These are phyloP conservation scores for Leccinum obscurum DNA, from an alignment of 768 basidiomycete genomes.

Conservation along the genomic window DNA sequence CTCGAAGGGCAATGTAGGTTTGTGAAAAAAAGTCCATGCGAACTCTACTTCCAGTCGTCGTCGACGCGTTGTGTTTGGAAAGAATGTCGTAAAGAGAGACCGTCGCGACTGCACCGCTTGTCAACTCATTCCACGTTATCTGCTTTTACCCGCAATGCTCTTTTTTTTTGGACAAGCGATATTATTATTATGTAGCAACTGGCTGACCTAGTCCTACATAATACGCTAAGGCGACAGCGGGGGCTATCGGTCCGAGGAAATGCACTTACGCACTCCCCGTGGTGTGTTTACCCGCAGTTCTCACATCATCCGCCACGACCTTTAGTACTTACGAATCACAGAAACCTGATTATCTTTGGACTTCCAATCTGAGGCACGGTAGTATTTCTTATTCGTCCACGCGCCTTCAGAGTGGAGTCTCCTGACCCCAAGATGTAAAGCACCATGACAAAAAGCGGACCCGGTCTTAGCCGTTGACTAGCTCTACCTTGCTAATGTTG, in stretches of 20 bases:
- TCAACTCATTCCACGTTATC: neutral
- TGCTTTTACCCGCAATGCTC: neutral
- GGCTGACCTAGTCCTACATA: too few relatives aligned
- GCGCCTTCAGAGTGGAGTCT: neutral
- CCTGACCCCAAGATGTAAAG: neutral
- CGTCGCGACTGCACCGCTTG: neutral
- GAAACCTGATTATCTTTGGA: neutral
- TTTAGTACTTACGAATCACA: neutral
- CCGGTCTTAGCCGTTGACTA: neutral
- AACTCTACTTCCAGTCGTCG: conserved; percentile 1
- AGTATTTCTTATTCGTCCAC: neutral
- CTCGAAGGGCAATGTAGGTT: conserved; percentile 82
- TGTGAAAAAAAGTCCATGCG: conserved; percentile 83
- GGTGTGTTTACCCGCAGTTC: neutral
- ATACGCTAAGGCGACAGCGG: too few relatives aligned
- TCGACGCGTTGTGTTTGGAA: neutral
- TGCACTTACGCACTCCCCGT: too few relatives aligned
- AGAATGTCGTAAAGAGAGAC: conserved; percentile 5
- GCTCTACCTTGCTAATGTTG: neutral
- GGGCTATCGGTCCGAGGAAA: too few relatives aligned
- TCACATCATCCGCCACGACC: neutral
- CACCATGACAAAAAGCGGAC: neutral
- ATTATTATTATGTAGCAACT: too few relatives aligned
- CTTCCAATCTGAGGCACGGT: neutral
- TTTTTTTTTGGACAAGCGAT: too few relatives aligned